Evolutionary conservation across 2,329 filamentous ascomycete genomes (phyloP), one percentile per base, ranked within the genome.

Genomic region (Calonectria honghensis): DNA sequence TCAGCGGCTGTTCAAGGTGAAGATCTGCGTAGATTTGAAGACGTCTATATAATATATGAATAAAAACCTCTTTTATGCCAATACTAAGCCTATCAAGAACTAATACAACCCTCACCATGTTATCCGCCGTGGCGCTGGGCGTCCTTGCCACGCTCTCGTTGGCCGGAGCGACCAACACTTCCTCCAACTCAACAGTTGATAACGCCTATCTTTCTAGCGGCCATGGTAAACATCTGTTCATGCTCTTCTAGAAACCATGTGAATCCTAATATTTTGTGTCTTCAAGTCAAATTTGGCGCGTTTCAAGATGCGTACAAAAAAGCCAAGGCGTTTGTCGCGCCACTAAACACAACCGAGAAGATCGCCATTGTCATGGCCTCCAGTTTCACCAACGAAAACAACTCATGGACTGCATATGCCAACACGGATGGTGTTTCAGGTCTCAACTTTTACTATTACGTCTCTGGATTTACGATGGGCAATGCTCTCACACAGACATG

Each of bases 391-490:
- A 32, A n/a, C 4, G 41, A 67, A 35, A 48, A 67, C 24, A 37
- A 10, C 32, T 59, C 54, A 27, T 67, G 64, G 64, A 67, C 18
- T 24, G 64, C 64, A 1, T 51, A 45, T 45, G 41, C n/a, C 16
- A 67, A 35, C 39, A 67, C 37, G 9, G 64, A 67, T 67, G 64
- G 64, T 24, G 64, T 67, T 45, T 67, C 64, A n/a, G 64, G 64
- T 3, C 37, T 67, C 41, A 67, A 67, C 48, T 67, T 50, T 27
- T 45, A 67, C 31, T 67, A 45, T 18, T 67, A 67, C 24, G 64
- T 67, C 29, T 67, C 64, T 7, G 64, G 64, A 3, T 67, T 67
- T n/a, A 29, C 31, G 6, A 67, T 67, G 64, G 64, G 35, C 6
- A 67, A 67, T 20, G 64, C 45, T 13, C 32, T 67, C 13, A 67